Evolutionary conservation across 1,284 basidiomycete genomes (phyloP).

Genomic region (Trichosporon sp.): DNA sequence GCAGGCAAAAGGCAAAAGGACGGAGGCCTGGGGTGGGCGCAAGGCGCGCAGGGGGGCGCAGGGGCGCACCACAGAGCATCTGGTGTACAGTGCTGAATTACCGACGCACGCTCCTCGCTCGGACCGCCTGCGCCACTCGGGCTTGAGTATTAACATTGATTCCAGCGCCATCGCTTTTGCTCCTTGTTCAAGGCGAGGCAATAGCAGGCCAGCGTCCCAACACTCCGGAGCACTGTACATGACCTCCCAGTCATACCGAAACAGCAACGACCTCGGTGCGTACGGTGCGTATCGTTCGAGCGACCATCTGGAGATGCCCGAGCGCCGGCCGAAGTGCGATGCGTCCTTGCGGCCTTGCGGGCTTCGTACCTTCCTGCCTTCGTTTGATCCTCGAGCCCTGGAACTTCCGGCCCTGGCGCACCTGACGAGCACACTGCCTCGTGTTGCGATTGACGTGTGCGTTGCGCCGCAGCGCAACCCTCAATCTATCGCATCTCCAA

Average conservation of each 20-base stretch:
- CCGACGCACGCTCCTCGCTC: slow-evolving; percentile 11
- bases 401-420: not conserved
- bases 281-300: too few relatives aligned
- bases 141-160: not conserved
- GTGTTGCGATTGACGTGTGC: not conserved
- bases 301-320: not conserved
- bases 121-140: not conserved
- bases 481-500: not conserved
- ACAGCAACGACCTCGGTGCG: too few relatives aligned
- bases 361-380: not conserved
- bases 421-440: not conserved
- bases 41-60: not conserved
- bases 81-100: slow-evolving; percentile 7
- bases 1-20: not conserved
- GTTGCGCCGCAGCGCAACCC: not conserved
- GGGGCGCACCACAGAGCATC: not conserved
- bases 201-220: not conserved
- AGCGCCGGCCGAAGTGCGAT: not conserved
- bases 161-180: not conserved
- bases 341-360: too few relatives aligned
- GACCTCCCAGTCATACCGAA: too few relatives aligned
- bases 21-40: too few relatives aligned
- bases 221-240: not conserved
- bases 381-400: not conserved
- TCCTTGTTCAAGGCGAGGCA: too few relatives aligned